These are phyloP conservation scores for Agaricus sinodeliciosus DNA, from an alignment of 768 basidiomycete genomes.

Conservation along the genomic window DNA sequence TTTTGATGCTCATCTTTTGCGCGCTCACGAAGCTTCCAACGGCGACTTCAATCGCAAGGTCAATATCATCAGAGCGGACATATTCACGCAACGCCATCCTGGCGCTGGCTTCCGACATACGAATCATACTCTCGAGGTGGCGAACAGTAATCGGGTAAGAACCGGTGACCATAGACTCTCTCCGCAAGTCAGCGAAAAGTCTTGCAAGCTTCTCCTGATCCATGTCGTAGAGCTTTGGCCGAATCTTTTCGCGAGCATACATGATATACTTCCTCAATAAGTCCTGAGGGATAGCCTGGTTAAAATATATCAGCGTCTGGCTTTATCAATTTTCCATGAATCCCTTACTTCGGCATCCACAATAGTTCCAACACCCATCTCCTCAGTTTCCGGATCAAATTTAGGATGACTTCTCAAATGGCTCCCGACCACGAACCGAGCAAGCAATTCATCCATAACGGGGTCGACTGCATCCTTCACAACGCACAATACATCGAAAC, in stretches of 20 bases:
- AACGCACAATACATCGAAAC: conserved; percentile 96
- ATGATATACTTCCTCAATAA: conserved; percentile 96
- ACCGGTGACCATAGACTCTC: conserved; percentile 96
- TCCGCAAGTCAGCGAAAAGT: conserved; percentile 92
- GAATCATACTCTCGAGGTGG: conserved; percentile 98
- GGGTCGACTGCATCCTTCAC: conserved; percentile 98
- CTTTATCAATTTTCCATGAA: not conserved
- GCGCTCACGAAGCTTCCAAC: conserved; percentile 93
- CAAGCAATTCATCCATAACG: conserved; percentile 92
- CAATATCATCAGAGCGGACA: conserved; percentile 93
- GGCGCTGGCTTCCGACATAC: conserved; percentile 97
- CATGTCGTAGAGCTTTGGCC: conserved; percentile 89
- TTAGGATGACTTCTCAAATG: conserved; percentile 92
- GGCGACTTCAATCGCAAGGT: conserved; percentile 93
- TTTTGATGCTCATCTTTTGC: conserved; percentile 98
- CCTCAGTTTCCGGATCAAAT: conserved; percentile 81
- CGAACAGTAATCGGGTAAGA: conserved; percentile 98
- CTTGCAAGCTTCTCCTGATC: conserved; percentile 93
- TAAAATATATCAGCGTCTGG: conserved; percentile 1
- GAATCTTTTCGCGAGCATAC: conserved; percentile 92
- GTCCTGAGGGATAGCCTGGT: conserved; percentile 93
- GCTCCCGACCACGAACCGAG: conserved; percentile 96
- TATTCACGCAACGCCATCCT: conserved; percentile 98
- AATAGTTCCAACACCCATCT: conserved; percentile 87
- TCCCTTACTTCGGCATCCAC: conserved; percentile 85